Conservation (phyloP, 495 filamentous ascomycete species). For the Echria macrotheca region DNA sequence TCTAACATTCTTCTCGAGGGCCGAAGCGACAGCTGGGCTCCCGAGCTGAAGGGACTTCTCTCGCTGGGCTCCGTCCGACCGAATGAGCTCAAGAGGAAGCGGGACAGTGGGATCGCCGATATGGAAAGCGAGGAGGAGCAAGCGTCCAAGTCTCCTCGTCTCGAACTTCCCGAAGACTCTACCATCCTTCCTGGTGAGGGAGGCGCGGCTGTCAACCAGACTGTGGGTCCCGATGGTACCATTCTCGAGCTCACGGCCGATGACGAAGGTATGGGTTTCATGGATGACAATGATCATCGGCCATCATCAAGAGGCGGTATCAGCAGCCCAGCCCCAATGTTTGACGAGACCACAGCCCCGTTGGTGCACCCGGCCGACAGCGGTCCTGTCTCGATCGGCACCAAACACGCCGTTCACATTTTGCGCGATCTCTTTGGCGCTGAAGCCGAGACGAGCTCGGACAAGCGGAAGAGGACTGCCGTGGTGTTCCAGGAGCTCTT, state of each 20-base stretch:
- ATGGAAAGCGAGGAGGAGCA: conserved; percentile 59
- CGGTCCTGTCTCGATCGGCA: conserved; percentile 79
- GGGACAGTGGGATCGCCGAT: conserved; percentile 81
- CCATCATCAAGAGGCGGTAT: conserved; percentile 19
- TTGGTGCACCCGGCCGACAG: conserved; percentile 72
- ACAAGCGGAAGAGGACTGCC: conserved; percentile 65
- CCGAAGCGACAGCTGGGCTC: conserved; percentile 75
- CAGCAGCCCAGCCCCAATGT: conserved; percentile 43
- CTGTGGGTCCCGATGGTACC: conserved; percentile 44
- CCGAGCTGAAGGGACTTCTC: conserved; percentile 79
- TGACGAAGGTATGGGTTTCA: conserved; percentile 39
- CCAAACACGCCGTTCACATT: conserved; percentile 92
- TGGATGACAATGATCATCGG: conserved; percentile 50
- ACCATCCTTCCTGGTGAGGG: conserved; percentile 37
- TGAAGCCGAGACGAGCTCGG: conserved; percentile 52
- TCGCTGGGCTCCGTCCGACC: conserved; percentile 74
- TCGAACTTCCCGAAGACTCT: conserved; percentile 66
- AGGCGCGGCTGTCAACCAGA: conserved; percentile 46
- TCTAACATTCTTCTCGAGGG: conserved; percentile 71
- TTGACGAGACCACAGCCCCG: conserved; percentile 73
- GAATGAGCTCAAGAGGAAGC: conserved; percentile 87
- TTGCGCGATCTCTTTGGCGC: conserved; percentile 79
- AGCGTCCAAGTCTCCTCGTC: conserved; percentile 56
- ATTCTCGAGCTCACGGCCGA: conserved; percentile 63
- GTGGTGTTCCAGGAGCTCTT: conserved; percentile 90